Base-by-base conservation (phyloP, 352 stramenopile genomes). In the Globisporangium lucens region DNA sequence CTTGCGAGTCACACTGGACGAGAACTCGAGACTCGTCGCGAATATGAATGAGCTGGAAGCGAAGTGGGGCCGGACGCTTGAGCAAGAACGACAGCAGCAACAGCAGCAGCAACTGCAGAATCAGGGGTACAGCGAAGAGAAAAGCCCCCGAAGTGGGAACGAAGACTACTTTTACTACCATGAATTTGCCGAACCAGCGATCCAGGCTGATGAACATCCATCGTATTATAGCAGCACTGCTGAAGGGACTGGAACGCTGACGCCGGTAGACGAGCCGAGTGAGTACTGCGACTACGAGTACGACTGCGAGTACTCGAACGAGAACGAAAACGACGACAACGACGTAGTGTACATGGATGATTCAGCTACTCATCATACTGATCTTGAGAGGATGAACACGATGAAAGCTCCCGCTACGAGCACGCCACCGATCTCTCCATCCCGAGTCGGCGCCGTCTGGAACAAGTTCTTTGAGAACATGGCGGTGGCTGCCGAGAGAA, bases 381-480 rank as follows among this genome's bases (percentile, higher is more conserved):
- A 60, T 4, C 15, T 24, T 3, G 9, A 59, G 9, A 33, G 36
- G 20, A 51, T 38, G 29, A 49, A 41, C 22, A 20, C 30, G 15
- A 20, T 35, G 22, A 29, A 20, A 24, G 49, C 51, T 29, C n/a
- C 20, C 9, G 47, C 38, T 53, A 59, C 24, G 8, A 36, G 35
- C n/a, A 56, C 51, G 3, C 63, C 66, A 2, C 56, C 60, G 0
- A 65, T 82, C 49, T 80, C 80, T 66, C 76, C 80, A 0, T 61
- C 75, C 2, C 73, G 83, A 3, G 81, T 92, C 7, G 79, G 75
- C 62, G 86, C 82, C 27, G 80, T 94, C 22, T 94, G 83, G 86
- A 90, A 86, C 61, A 75, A 74, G 20, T 94, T 94, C 61, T 94
- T 92, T 69, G 80, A 87, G 51, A 94, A 94, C 33, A 69, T 90